phyloP scores from a whole-genome alignment of 2,329 filamentous ascomycete species.

The Didymosphaeria variabile region DNA sequence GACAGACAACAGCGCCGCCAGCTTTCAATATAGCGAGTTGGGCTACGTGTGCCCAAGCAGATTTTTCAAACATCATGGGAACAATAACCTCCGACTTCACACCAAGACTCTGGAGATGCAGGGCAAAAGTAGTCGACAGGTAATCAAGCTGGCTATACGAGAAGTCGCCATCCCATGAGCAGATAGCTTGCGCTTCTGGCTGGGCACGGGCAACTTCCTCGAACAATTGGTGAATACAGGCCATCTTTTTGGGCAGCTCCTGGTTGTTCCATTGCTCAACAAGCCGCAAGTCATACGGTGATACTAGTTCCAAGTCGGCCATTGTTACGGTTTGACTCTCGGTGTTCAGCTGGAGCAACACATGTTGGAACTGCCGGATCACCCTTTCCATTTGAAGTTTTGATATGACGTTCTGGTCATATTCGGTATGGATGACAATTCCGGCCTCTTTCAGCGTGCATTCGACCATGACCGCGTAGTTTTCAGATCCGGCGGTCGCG shows the following conservation, averaged over 20 bases:
- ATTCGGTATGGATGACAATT: slow-evolving; percentile 8
- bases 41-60: slow-evolving; percentile 35
- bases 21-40: slow-evolving; percentile 54
- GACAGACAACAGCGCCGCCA: slow-evolving; percentile 52
- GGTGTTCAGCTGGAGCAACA: slow-evolving; percentile 20
- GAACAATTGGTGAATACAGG: slow-evolving; percentile 17
- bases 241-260: not conserved
- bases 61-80: slow-evolving; percentile 28
- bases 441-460: slow-evolving; percentile 1
- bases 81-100: slow-evolving; percentile 17
- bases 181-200: slow-evolving; percentile 22
- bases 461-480: slow-evolving; percentile 10
- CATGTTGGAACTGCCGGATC: slow-evolving; percentile 17
- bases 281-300: slow-evolving; percentile 14
- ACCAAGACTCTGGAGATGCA: slow-evolving; percentile 12
- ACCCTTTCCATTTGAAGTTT: slow-evolving; percentile 14
- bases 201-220: slow-evolving; percentile 2
- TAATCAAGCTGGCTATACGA: slow-evolving; percentile 27
- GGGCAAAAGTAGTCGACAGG: slow-evolving; percentile 15
- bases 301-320: slow-evolving; percentile 19
- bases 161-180: slow-evolving; percentile 19
- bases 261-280: slow-evolving; percentile 15
- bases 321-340: slow-evolving; percentile 2
- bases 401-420: slow-evolving; percentile 11
- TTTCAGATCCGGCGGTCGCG: not conserved